Base-by-base conservation (phyloP, 2,329 filamentous ascomycete genomes). In the Amphichorda felina region DNA sequence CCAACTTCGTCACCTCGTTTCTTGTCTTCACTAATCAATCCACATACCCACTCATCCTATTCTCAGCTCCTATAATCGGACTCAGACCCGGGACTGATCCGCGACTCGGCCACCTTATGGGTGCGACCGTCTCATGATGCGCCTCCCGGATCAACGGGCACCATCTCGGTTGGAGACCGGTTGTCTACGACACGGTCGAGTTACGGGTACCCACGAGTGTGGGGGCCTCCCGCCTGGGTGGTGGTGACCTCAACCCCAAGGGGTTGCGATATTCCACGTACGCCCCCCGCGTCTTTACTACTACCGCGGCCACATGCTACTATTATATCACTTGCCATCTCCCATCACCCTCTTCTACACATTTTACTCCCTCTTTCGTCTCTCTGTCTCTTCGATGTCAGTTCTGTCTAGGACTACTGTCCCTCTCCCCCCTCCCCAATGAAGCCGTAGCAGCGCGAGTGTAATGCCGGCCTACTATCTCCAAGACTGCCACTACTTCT, bases 401-500 rank as follows among this genome's bases (percentile, higher is more conserved):
- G 9, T 33, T 24, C 28, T 10, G 6, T 24, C 10, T 6, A 6
- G 21, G 21, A 24, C 10, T 30, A 19, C 31, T 27, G 24, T n/a
- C 15, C 19, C 34, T 25, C 31, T 32, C 7, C 16, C 13, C 21
- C 17, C 30, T 30, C 36, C 29, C 8, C 26, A 17, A 33, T 21
- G 37, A 25, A 15, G 28, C 32, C 30, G 29, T 35, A 35, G 33
- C 33, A 26, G 24, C 21, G 21, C 54, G 45, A 63, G 60, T 70
- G 66, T 70, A 22, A 65, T 93, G 84, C 82, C 82, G 67, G 60
- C 70, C 50, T 89, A 85, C 59, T 93, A 68, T 60, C 66, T 84
- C 39, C 80, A 91, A 69, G 82, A 93, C 60, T 93, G 83, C 53
- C 85, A 93, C 57, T 93, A 93, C 64, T 93, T 94, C 64, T 91